A percentile compares a stretch with the other conserved stretches of the same genome.
These are phyloP conservation scores for Suhomyces coccinellae DNA, from an alignment of 1,139 yeast species.

Conservation along the genomic window DNA sequence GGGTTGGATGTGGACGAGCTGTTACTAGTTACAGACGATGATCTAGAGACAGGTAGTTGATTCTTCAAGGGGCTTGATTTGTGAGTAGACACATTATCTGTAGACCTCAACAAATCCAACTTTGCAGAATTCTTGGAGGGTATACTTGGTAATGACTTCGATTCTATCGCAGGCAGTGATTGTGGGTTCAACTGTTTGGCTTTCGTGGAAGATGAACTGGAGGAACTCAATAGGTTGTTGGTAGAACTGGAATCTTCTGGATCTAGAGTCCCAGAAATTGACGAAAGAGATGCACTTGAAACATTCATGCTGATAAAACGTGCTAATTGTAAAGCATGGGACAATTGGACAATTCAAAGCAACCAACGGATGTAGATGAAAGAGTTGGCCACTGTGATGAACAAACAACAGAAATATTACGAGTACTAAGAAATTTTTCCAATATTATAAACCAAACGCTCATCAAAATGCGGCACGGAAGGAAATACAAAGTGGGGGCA, in stretches of 20 bases:
- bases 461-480: slow-evolving; percentile 3
- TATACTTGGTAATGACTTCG: background rate
- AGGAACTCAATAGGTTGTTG: background rate
- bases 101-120: background rate
- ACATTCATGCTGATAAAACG: slow-evolving; percentile 1
- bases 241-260: background rate
- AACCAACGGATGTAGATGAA: background rate
- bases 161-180: background rate
- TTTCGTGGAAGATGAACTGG: background rate
- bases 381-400: background rate
- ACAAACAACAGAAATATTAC: background rate
- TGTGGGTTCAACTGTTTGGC: background rate
- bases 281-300: background rate
- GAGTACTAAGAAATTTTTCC: background rate
- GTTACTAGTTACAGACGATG: slow-evolving; percentile 21
- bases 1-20: slow-evolving; percentile 12
- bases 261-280: background rate
- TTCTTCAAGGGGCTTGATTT: slow-evolving; percentile 22
- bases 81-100: background rate
- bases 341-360: background rate
- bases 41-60: slow-evolving; percentile 19
- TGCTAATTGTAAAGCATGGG: background rate
- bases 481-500: slow-evolving; percentile 2
- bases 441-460: background rate
- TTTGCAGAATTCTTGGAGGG: background rate